These are phyloP conservation scores for Coniella vitis DNA, from an alignment of 2,329 filamentous ascomycete species.

Conservation along the genomic window DNA sequence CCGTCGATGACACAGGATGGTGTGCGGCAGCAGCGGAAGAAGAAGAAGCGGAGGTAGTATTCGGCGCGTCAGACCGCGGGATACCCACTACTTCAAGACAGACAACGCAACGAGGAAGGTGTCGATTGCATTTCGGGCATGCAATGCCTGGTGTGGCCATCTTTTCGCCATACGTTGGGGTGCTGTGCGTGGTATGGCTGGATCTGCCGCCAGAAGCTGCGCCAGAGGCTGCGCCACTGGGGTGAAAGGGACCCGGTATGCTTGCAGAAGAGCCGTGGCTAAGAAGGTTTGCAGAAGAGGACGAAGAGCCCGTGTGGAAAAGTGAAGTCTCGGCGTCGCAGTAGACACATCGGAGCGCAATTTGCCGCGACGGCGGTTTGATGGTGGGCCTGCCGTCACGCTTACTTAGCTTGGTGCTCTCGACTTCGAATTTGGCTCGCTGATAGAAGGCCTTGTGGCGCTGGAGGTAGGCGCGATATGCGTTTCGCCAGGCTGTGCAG, in stretches of 20 bases:
- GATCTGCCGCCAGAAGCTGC: constrained; percentile 8
- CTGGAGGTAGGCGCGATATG: constrained; percentile 65
- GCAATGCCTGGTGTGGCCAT: constrained; percentile 52
- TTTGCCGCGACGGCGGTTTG: constrained; percentile 59
- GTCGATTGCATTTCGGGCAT: constrained; percentile 60
- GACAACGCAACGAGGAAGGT: constrained; percentile 60
- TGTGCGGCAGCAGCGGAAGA: too few species aligned
- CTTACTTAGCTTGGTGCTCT: constrained; percentile 64
- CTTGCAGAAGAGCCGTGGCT: constrained; percentile 1
- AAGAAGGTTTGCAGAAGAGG: constrained; percentile 15
- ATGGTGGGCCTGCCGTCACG: constrained; percentile 57
- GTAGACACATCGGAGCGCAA: constrained; percentile 70
- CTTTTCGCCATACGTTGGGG: constrained; percentile 51
- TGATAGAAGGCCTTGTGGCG: constrained; percentile 68
- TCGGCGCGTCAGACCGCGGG: constrained; percentile 52
- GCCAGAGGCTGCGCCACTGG: constrained; percentile 15
- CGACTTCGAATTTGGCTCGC: constrained; percentile 70
- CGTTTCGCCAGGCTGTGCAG: constrained; percentile 65
- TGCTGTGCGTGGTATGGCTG: constrained; percentile 26
- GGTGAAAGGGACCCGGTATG: constrained; percentile 15
- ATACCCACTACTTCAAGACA: constrained; percentile 62
- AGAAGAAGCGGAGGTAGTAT: too few species aligned
- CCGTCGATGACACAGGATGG: constrained; percentile 17
- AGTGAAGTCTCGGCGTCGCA: constrained; percentile 55
- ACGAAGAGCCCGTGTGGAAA: constrained; percentile 17